Conservation (phyloP, 768 basidiomycete species). For the Favolaschia claudopus region DNA sequence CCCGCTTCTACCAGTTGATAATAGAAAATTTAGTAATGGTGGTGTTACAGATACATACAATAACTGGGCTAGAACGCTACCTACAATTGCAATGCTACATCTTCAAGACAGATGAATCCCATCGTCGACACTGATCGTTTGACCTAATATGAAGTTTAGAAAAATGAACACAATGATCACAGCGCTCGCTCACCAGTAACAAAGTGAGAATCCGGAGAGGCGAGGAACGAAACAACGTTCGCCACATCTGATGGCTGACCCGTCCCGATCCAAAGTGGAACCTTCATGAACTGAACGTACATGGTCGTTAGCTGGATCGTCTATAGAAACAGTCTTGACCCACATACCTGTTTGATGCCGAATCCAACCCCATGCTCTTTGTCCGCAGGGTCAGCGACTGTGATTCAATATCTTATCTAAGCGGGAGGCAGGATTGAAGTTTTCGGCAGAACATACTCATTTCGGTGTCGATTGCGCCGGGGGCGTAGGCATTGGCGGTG, state of each 20-base stretch:
- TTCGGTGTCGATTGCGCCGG: slow-evolving; percentile 20
- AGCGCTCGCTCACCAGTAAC: background rate
- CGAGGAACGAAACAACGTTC: slow-evolving; percentile 7
- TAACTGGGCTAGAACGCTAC: too few relatives aligned
- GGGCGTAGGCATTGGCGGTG: slow-evolving; percentile 30
- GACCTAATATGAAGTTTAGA: background rate
- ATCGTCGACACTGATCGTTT: slow-evolving; percentile 3
- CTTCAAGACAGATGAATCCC: too few relatives aligned
- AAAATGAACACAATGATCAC: background rate
- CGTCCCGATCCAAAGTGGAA: background rate
- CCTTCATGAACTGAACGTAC: too few relatives aligned
- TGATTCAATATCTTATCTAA: background rate
- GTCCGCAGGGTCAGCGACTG: background rate
- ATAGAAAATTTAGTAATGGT: too few relatives aligned
- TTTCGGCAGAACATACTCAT: slow-evolving; percentile 1
- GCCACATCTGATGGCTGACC: background rate
- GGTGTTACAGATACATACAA: too few relatives aligned
- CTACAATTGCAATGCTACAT: too few relatives aligned
- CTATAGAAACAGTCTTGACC: too few relatives aligned
- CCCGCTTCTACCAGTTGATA: too few relatives aligned
- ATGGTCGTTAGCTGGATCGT: too few relatives aligned
- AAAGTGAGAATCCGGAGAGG: slow-evolving; percentile 1
- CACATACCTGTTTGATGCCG: too few relatives aligned
- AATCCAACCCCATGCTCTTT: background rate
- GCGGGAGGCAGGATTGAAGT: background rate